Conservation (phyloP, 148 eudicot genomes). For the Rhododendron kiyosumense region DNA sequence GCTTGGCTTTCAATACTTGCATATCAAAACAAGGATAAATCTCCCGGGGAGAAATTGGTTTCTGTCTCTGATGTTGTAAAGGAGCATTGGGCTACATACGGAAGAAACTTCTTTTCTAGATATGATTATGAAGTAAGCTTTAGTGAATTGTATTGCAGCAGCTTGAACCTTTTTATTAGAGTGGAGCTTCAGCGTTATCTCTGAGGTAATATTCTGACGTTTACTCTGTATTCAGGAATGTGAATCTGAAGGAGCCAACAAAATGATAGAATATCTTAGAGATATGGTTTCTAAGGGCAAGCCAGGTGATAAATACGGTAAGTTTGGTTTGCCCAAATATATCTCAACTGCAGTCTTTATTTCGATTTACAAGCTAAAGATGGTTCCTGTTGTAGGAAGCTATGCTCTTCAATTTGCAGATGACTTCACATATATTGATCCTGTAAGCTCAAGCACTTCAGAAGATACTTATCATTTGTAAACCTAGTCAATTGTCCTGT, state of each 20-base stretch:
- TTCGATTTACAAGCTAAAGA: constrained; percentile 16
- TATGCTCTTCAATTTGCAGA: constrained; percentile 80
- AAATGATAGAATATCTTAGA: constrained; percentile 80
- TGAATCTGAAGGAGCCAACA: constrained; percentile 96
- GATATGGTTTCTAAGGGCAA: constrained; percentile 77
- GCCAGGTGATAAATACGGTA: constrained; percentile 79
- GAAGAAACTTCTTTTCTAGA: constrained; percentile 97
- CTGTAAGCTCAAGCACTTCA: constrained; percentile 51
- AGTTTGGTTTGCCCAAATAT: constrained; percentile 8
- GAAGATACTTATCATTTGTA: background rate
- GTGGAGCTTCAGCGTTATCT: background rate
- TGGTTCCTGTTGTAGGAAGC: constrained; percentile 38
- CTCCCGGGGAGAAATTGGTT: constrained; percentile 64
- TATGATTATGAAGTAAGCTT: constrained; percentile 91
- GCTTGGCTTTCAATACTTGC: constrained; percentile 98
- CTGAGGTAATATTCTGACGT: background rate
- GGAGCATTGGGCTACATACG: constrained; percentile 94
- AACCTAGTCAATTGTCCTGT: background rate
- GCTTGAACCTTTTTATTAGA: background rate
- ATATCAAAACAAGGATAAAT: constrained; percentile 64
- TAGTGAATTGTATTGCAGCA: constrained; percentile 5
- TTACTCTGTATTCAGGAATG: constrained; percentile 56
- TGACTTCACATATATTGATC: constrained; percentile 87
- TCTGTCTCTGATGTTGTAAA: constrained; percentile 88
- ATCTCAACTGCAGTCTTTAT: background rate